Conservation (phyloP, 2,329 filamentous ascomycete species). For the Colletotrichum tropicicola region DNA sequence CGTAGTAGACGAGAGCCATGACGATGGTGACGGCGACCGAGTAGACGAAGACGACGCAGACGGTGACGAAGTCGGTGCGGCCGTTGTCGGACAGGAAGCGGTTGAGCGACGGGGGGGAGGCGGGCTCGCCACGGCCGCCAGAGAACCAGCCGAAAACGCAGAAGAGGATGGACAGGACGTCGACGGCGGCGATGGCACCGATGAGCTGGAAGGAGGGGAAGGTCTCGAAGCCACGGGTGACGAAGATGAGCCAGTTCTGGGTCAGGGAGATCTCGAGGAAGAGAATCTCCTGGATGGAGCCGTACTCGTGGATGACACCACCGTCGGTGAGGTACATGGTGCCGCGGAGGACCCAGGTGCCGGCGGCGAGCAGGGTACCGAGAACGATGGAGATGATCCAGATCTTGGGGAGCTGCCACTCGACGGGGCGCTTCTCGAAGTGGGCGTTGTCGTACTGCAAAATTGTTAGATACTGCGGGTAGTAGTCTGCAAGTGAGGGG, state of each 20-base stretch:
- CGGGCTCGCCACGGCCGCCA: constrained; percentile 50
- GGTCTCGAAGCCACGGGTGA: constrained; percentile 77
- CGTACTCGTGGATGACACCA: constrained; percentile 79
- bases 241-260: constrained; percentile 83
- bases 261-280: constrained; percentile 79
- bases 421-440: constrained; percentile 77
- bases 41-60: constrained; percentile 72
- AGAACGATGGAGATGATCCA: constrained; percentile 79
- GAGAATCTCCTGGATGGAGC: constrained; percentile 77
- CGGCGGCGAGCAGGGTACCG: constrained; percentile 72
- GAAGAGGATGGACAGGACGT: constrained; percentile 78
- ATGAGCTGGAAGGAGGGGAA: constrained; percentile 81
- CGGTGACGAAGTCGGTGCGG: constrained; percentile 63
- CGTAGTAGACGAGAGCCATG: constrained; percentile 71
- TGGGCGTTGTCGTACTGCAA: constrained; percentile 76
- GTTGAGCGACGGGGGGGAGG: constrained; percentile 39
- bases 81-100: constrained; percentile 48
- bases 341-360: constrained; percentile 78
- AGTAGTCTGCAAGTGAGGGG: not conserved
- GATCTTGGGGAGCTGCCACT: constrained; percentile 85
- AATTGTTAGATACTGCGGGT: not conserved
- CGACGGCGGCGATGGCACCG: constrained; percentile 75
- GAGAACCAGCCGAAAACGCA: constrained; percentile 79
- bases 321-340: constrained; percentile 74
- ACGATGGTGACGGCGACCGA: constrained; percentile 73